Evolutionary conservation across 2,329 filamentous ascomycete genomes (phyloP).

Genomic region (Cladosporium sp.): DNA sequence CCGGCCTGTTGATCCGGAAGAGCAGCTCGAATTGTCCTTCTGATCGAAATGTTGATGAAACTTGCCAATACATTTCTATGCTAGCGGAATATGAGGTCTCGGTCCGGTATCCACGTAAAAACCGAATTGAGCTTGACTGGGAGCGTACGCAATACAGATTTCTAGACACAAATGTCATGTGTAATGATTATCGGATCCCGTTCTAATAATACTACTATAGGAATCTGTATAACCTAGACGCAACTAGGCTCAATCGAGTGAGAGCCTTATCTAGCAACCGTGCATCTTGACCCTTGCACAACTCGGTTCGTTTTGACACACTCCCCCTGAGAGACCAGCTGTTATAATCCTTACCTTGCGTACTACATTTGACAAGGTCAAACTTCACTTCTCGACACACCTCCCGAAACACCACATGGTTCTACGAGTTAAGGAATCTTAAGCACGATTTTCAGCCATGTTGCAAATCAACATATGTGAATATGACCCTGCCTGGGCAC

Average conservation of each 20-base stretch:
- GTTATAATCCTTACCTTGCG: not conserved
- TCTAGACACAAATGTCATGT: too few species aligned
- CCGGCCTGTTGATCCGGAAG: slow-evolving; percentile 34
- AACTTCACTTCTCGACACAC: not conserved
- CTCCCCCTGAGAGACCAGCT: not conserved
- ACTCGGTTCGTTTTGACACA: too few species aligned
- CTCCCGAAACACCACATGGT: not conserved
- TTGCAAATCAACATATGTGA: not conserved
- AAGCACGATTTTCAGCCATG: not conserved
- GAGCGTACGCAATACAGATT: too few species aligned
- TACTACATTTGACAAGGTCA: not conserved
- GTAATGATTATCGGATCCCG: too few species aligned
- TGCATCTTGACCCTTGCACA: too few species aligned
- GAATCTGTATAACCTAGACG: not conserved
- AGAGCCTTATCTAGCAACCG: too few species aligned
- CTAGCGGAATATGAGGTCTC: not conserved
- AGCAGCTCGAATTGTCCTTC: slow-evolving; percentile 29
- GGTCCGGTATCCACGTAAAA: not conserved
- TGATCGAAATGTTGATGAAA: not conserved
- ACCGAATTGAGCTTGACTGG: not conserved
- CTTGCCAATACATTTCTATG: not conserved
- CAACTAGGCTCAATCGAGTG: not conserved
- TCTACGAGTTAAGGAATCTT: not conserved
- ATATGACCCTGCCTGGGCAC: not conserved
- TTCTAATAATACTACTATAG: too few species aligned